Evolutionary conservation across 1,139 yeast species (phyloP).

Genomic region (Pichia sp.): DNA sequence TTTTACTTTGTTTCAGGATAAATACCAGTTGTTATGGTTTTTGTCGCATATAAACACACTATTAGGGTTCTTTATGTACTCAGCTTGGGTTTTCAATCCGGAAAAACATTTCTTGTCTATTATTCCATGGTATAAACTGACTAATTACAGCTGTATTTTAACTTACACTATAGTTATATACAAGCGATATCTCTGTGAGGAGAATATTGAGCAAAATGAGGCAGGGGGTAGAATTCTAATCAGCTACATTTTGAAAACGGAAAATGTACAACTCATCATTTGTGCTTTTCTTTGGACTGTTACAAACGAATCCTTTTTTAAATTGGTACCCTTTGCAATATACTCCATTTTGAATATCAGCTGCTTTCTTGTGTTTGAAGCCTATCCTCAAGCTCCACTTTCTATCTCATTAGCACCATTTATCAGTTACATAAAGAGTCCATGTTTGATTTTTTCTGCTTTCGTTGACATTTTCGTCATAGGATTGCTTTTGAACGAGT

Average conservation of each 20-base stretch:
- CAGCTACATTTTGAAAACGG: slow-evolving; percentile 38
- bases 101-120: slow-evolving; percentile 1
- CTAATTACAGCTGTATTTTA: slow-evolving; percentile 30
- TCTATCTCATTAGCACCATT: slow-evolving; percentile 37
- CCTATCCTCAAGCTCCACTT: slow-evolving; percentile 35
- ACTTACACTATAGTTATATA: slow-evolving; percentile 37
- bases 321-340: slow-evolving; percentile 43
- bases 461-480: slow-evolving; percentile 38
- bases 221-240: slow-evolving; percentile 16
- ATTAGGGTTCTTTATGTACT: slow-evolving; percentile 3
- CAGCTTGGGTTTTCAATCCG: neutral
- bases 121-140: slow-evolving; percentile 23
- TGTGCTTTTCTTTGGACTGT: slow-evolving; percentile 36
- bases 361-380: slow-evolving; percentile 37
- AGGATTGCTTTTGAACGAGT: slow-evolving; percentile 34
- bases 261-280: slow-evolving; percentile 44
- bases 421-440: slow-evolving; percentile 36
- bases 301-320: slow-evolving; percentile 33
- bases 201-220: slow-evolving; percentile 30
- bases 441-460: slow-evolving; percentile 39
- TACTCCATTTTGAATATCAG: slow-evolving; percentile 45
- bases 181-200: slow-evolving; percentile 25
- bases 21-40: slow-evolving; percentile 13
- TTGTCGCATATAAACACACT: slow-evolving; percentile 5
- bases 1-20: slow-evolving; percentile 4